phyloP scores from a whole-genome alignment of 2,329 filamentous ascomycete genomes.

The Epichloe brachyelytri region DNA sequence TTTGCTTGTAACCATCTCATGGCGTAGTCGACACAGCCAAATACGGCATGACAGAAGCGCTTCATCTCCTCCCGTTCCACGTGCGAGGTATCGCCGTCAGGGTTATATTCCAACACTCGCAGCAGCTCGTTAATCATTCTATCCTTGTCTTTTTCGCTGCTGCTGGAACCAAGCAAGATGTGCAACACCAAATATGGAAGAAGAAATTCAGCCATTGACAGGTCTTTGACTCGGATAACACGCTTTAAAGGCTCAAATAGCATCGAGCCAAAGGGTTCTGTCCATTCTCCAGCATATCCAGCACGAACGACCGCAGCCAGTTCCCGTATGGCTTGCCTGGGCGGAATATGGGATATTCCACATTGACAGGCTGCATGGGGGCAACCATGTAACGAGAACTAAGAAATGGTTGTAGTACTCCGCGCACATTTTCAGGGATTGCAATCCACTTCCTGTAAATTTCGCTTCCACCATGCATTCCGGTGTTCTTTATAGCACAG shows the following conservation, averaged over 20 bases:
- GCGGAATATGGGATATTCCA: constrained; percentile 68
- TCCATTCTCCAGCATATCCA: constrained; percentile 68
- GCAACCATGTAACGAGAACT: constrained; percentile 70
- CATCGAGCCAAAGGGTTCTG: constrained; percentile 60
- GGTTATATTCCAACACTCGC: constrained; percentile 54
- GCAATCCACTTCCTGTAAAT: constrained; percentile 63
- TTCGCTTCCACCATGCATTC: constrained; percentile 35
- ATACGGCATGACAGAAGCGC: constrained; percentile 81
- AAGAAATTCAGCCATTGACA: constrained; percentile 76
- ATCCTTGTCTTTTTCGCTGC: constrained; percentile 45
- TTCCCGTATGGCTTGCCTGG: constrained; percentile 54
- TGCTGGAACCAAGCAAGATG: constrained; percentile 58
- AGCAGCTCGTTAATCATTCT: constrained; percentile 63
- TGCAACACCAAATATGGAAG: constrained; percentile 81
- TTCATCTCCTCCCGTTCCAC: constrained; percentile 63
- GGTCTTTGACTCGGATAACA: constrained; percentile 73
- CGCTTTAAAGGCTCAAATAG: constrained; percentile 74
- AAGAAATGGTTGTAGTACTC: constrained; percentile 78
- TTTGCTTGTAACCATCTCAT: constrained; percentile 82
- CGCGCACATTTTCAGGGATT: constrained; percentile 65
- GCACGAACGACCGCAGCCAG: constrained; percentile 72
- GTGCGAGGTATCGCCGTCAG: constrained; percentile 37
- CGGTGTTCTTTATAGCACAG: constrained; percentile 27
- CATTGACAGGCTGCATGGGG: constrained; percentile 41
- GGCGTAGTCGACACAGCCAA: constrained; percentile 81